Base-by-base conservation (phyloP, 257 asterid genomes). In the Ehretia macrophylla region DNA sequence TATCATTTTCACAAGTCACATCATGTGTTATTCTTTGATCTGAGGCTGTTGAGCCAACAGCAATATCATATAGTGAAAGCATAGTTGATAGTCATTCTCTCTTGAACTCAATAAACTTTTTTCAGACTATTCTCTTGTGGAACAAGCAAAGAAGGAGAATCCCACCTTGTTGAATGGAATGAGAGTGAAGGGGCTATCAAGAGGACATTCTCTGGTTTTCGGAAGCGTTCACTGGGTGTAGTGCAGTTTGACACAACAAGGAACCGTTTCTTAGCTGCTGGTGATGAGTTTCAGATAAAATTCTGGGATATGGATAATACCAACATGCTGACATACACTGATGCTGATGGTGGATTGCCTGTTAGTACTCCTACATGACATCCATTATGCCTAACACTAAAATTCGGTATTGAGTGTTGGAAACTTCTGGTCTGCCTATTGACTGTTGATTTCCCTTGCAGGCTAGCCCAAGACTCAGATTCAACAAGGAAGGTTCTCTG, bases 281-380 rank as follows among this genome's bases (percentile, higher is more conserved):
- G 90, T 44, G 90, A 83, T 58, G 90, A 83, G 40, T 78, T 71
- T 32, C 77, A 79, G 11, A 65, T 83, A 73, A 83, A 83, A 71
- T 78, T 83, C 51, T 83, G 90, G 90, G 90, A 83, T 62, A 83
- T 83, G 90, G 87, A 83, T 69, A 83, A 73, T 55, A 71, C 68
- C 53, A 81, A 83, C 44, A 76, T 83, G 65, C 59, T 83, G 63
- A 78, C 90, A 57, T 72, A 59, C 50, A 70, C 69, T 59, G 87
- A 83, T 38, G 90, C 87, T 38, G 90, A 83, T 52, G 90, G 90
- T 16, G 85, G 87, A 49, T 81, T 83, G 59, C 85, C 83, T 12
- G 90, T 80, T 71, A 79, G 81, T 66, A 16, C 60, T 22, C 60
- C 17, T n/a, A 0, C 17, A 21, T 32, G 16, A 55, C 38, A 52